Base-by-base conservation (phyloP, 306 rosid species). In the Inga oerstediana region DNA sequence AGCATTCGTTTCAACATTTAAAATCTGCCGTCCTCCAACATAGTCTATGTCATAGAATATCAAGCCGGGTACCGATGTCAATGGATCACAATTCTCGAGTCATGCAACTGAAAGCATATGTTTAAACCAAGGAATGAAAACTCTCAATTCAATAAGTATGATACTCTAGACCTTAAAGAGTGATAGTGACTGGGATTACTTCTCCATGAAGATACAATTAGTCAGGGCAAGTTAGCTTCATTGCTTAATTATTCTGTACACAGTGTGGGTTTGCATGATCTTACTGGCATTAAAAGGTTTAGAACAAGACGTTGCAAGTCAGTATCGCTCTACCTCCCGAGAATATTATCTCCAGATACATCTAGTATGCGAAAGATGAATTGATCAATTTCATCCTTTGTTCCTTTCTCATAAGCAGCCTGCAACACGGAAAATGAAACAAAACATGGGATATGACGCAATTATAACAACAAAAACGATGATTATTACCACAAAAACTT, bases 401-500 rank as follows among this genome's bases (percentile, higher is more conserved):
- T 88, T 68, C 93, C 95, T 78, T 91, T 91, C 87, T 89, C 95
- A 82, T 89, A 90, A 82, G 81, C 86, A 48, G 84, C 92, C 95
- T 91, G 78, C 80, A 85, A 77, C 45, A 82, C 17, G 44, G 10
- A 73, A 78, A 82, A 65, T 2, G 14, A 80, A 85, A 62, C 54
- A 76, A 27, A 54, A 45, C 39, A 41, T 79, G 39, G 27, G 74
- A 79, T 51, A 52, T 75, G 66, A 75, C 16, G 67, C 79, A 32
- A 35, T n/a, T 52, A 14, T 37, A 69, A 49, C 48, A 37, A 9
- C 41, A 70, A 67, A 68, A 71, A 58, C 37, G 30, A 46, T 41
- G 44, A 82, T 82, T 45, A 59, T 69, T 3, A 58, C 45, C 48
- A 75, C 10, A 78, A 52, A 1, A 79, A 75, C 83, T 90, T 84